Conservation (phyloP, 1,139 yeast species). For the Taiozyma onychis region DNA sequence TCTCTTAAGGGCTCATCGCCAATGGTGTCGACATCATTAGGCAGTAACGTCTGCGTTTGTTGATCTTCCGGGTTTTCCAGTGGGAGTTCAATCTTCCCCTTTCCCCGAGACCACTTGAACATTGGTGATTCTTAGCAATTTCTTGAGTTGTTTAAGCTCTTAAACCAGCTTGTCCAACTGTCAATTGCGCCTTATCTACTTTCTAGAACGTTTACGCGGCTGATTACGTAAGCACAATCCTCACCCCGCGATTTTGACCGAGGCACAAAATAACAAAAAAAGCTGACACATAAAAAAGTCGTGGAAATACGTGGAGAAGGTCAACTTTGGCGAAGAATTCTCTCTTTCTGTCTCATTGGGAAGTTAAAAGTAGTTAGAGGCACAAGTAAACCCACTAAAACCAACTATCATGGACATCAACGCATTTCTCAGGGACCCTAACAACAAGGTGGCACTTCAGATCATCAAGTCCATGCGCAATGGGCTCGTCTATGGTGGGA, state of each 20-base stretch:
- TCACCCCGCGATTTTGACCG: not conserved
- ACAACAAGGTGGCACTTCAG: constrained; percentile 16
- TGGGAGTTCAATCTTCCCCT: not conserved
- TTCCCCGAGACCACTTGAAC: not conserved
- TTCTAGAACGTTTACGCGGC: not conserved
- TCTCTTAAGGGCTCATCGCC: constrained; percentile 1
- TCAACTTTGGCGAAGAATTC: too few relatives aligned
- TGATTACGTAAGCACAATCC: not conserved
- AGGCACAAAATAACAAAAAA: not conserved
- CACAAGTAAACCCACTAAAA: too few relatives aligned
- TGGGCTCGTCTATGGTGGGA: constrained; percentile 68
- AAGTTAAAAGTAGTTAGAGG: too few relatives aligned
- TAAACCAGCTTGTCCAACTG: too few relatives aligned
- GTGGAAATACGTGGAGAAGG: too few relatives aligned
- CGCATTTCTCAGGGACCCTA: constrained; percentile 13
- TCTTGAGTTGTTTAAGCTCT: not conserved
- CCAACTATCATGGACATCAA: not conserved
- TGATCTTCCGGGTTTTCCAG: not conserved
- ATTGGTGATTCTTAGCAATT: not conserved
- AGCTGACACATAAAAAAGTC: not conserved
- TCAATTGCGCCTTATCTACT: too few relatives aligned
- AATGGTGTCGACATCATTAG: not conserved
- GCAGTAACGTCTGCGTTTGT: not conserved
- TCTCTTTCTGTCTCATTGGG: too few relatives aligned
- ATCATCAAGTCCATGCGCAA: constrained; percentile 22